Conservation (phyloP, 345 rosid species). For the Toxicodendron radicans region DNA sequence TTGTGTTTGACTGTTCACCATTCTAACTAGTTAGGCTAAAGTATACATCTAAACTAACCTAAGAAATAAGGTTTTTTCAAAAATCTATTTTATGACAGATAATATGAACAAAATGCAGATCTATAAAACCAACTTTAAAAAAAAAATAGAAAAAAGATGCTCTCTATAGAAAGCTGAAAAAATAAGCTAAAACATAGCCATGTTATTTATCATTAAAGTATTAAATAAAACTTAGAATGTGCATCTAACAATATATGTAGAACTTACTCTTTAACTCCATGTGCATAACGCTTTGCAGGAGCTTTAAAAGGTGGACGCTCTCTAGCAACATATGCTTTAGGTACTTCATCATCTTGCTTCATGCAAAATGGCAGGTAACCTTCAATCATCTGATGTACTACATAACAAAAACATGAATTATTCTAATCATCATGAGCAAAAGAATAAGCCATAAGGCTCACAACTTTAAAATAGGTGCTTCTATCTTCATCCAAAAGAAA, state of each 20-base stretch:
- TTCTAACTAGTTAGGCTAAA: not conserved
- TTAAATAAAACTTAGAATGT: constrained; percentile 3
- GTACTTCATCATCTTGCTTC: constrained; percentile 65
- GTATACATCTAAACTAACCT: not conserved
- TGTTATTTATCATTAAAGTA: not conserved
- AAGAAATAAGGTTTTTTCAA: not conserved
- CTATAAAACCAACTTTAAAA: not conserved
- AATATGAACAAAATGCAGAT: not conserved
- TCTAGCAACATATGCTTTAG: constrained; percentile 46
- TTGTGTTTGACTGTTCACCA: not conserved
- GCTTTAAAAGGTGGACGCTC: constrained; percentile 71
- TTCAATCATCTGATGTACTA: constrained; percentile 71
- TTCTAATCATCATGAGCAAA: not conserved
- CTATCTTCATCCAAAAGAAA: too few species aligned
- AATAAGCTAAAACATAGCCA: not conserved
- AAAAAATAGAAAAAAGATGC: not conserved
- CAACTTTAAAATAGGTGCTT: too few species aligned
- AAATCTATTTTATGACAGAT: not conserved
- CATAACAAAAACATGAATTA: constrained; percentile 20
- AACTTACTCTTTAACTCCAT: constrained; percentile 80
- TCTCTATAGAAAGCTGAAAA: not conserved
- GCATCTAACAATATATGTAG: constrained; percentile 7
- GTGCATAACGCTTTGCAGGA: constrained; percentile 69
- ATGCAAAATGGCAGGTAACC: constrained; percentile 71
- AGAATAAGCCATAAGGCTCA: too few species aligned